phyloP scores from a whole-genome alignment of 2,329 filamentous ascomycete genomes.

The Stachybotrys elegans region DNA sequence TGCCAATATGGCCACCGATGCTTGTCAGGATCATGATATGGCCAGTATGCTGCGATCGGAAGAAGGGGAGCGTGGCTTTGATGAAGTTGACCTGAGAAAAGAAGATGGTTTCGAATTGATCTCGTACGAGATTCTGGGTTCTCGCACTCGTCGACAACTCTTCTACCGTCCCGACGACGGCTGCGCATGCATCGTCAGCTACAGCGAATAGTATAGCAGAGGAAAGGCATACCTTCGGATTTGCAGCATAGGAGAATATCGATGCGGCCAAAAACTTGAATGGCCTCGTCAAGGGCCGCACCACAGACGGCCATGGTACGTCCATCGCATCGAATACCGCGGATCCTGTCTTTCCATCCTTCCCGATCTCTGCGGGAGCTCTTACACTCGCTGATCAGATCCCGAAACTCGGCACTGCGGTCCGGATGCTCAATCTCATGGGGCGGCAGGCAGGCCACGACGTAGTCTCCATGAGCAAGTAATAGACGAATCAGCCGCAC shows the following conservation, averaged over 20 bases:
- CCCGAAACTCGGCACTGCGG: constrained; percentile 73
- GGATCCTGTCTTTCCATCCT: constrained; percentile 76
- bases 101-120: constrained; percentile 93
- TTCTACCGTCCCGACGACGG: constrained; percentile 85
- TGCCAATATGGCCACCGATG: constrained; percentile 88
- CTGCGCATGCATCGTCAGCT: constrained; percentile 32
- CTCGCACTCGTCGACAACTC: constrained; percentile 71
- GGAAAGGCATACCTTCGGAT: constrained; percentile 61
- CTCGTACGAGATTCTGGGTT: constrained; percentile 73
- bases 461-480: constrained; percentile 86
- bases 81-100: constrained; percentile 96
- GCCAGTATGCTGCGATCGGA: constrained; percentile 75
- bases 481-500: constrained; percentile 77
- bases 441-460: constrained; percentile 77
- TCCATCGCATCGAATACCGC: constrained; percentile 59
- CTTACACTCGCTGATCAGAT: constrained; percentile 68
- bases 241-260: constrained; percentile 90
- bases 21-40: constrained; percentile 89
- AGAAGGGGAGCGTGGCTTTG: constrained; percentile 75
- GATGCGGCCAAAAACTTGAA: constrained; percentile 77
- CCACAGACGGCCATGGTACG: constrained; percentile 67
- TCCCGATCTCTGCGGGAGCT: constrained; percentile 59
- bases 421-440: constrained; percentile 72
- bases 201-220: neutral
- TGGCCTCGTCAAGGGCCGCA: constrained; percentile 79